Base-by-base conservation (phyloP, 1,284 basidiomycete species). In the Microbotryum lychnidis-dioicae region DNA sequence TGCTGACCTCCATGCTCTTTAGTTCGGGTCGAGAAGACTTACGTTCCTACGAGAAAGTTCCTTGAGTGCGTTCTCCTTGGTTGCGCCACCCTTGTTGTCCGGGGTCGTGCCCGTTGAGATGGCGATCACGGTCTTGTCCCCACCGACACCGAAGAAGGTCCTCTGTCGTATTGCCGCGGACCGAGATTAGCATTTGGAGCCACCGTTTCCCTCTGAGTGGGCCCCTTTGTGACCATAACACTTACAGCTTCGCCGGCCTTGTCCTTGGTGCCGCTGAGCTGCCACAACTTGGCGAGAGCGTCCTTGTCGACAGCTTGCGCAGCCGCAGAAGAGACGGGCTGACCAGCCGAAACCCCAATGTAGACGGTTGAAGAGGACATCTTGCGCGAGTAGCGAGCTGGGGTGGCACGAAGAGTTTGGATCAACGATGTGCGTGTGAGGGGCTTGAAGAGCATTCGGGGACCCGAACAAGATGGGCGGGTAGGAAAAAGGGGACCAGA, bases 161-260 rank as follows among this genome's bases (percentile, higher is more conserved):
- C 64, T 37, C 57, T 31, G 42, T 58, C 59, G 25, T 56, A 51
- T 31, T 31, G 31, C 31, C 31, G 10, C 7, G 50, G 37, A 7
- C 50, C 61, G 49, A 61, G 50, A 18, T 52, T 48, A n/a, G 50
- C 56, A 42, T 58, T 44, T 21, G 58, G 31, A 31, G 31, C 31
- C 8, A 31, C 31, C 54, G 23, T 53, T 50, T 23, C 47, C 51
- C 45, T 62, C 54, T 20, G 25, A 44, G 14, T 33, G 1, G 31
- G 8, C 37, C n/a, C 62, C 54, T 33, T 6, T 16, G 25, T 16
- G 8, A 50, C 25, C 25, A 42, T 3, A 5, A 29, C 18, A 37
- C 16, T 23, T 6, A 82, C 79, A 12, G 87, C 73, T 86, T 84
- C 83, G 12, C 84, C 86, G 1, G 79, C 82, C 71, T 83, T 83